These are phyloP conservation scores for Obelidium mucronatum DNA, from an alignment of 192 early-diverging fungal species.

Conservation along the genomic window DNA sequence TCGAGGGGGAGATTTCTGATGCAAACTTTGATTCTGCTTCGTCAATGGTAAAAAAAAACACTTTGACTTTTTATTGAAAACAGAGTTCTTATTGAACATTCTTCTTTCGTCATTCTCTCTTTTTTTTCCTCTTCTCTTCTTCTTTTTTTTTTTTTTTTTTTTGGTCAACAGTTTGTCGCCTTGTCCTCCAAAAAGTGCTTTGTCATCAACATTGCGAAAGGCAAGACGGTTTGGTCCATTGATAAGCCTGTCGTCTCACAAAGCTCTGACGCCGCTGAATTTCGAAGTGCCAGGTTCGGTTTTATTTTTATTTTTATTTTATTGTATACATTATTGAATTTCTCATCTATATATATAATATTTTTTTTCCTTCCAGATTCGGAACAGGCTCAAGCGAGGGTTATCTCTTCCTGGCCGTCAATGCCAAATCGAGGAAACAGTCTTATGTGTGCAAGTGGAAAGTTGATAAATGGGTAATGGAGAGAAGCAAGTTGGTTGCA, in stretches of 20 bases:
- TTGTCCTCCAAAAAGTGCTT: constrained; percentile 52
- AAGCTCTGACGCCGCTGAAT: constrained; percentile 35
- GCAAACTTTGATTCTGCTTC: constrained; percentile 65
- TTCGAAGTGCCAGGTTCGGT: constrained; percentile 43
- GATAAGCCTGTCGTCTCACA: constrained; percentile 43
- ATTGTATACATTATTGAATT: neutral
- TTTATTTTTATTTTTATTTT: neutral
- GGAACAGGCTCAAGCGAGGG: constrained; percentile 63
- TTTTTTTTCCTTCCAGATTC: constrained; percentile 50
- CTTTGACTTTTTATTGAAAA: too few species aligned
- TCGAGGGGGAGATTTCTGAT: constrained; percentile 72
- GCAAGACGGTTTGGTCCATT: constrained; percentile 50
- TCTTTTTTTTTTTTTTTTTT: neutral
- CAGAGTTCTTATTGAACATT: too few species aligned
- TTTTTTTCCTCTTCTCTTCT: too few species aligned
- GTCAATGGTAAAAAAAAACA: constrained; percentile 39
- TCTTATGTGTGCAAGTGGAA: constrained; percentile 71
- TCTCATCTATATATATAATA: too few species aligned
- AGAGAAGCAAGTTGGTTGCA: constrained; percentile 54
- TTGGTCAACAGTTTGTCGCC: constrained; percentile 52
- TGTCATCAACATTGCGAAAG: constrained; percentile 45
- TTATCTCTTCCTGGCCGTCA: constrained; percentile 70
- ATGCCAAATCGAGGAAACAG: constrained; percentile 59
- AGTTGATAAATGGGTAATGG: constrained; percentile 60
- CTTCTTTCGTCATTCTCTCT: too few species aligned